Evolutionary conservation across 257 asterid species (phyloP).

Genomic region (Coffea eugenioides): DNA sequence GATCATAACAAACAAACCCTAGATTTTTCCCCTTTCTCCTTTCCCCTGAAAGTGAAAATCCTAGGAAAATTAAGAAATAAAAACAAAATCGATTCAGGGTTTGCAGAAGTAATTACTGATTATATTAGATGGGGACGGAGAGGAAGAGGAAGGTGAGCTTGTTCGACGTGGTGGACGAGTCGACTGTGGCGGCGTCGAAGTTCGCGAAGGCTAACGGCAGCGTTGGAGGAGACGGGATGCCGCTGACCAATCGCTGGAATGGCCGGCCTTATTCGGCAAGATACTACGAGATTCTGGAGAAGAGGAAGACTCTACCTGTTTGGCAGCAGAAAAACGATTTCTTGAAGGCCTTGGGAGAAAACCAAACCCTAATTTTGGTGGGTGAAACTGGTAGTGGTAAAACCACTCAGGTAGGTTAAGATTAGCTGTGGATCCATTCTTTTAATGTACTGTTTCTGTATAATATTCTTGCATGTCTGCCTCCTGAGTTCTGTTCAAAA

Average conservation of each 20-base stretch:
- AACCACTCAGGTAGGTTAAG: slow-evolving; percentile 77
- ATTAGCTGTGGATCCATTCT: not conserved
- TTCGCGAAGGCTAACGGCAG: slow-evolving; percentile 47
- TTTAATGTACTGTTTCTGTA: not conserved
- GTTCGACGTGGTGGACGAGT: slow-evolving; percentile 91
- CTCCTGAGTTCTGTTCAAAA: too few species aligned
- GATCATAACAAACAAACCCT: not conserved
- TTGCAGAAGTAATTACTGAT: not conserved
- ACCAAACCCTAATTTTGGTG: slow-evolving; percentile 78
- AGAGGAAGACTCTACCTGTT: slow-evolving; percentile 85
- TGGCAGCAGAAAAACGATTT: slow-evolving; percentile 98
- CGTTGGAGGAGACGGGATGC: slow-evolving; percentile 8
- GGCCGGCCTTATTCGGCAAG: slow-evolving; percentile 68
- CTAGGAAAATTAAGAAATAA: not conserved
- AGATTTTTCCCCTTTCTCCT: not conserved
- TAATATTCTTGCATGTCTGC: not conserved
- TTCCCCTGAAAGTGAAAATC: not conserved
- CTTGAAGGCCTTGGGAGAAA: slow-evolving; percentile 56
- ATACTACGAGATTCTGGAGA: slow-evolving; percentile 77
- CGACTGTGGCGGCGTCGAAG: slow-evolving; percentile 50
- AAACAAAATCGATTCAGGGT: not conserved
- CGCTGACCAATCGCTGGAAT: slow-evolving; percentile 66
- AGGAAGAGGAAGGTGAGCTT: slow-evolving; percentile 94
- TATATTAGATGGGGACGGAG: slow-evolving; percentile 76
- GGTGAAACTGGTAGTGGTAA: slow-evolving; percentile 99